Base-by-base conservation (phyloP, 805 yeast genomes). In the Metschnikowia lochheadii region DNA sequence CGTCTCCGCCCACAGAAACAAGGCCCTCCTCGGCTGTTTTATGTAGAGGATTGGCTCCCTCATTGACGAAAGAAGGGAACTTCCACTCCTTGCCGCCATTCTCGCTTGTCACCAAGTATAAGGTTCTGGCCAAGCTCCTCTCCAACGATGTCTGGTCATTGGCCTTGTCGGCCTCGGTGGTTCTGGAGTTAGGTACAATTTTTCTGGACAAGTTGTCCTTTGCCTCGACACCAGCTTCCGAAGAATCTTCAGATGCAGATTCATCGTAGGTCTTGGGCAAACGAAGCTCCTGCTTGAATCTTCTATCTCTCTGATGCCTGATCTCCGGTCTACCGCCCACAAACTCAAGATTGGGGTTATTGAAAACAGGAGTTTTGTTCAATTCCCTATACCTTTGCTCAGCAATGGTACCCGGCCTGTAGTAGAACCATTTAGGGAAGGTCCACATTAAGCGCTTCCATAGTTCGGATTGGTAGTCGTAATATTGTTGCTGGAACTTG, bases 381-480 rank as follows among this genome's bases (percentile, higher is more conserved):
- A 85, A 84, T 59, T 82, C 81, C 48, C 84, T 70, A 69, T 82
- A 92, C 59, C 81, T 81, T 64, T 89, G 87, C 65, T 89, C 96
- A 3, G 96, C 82, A 54, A 94, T 75, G 1, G 97, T 85, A 54
- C 98, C 98, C 60, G 81, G 84, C 63, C 86, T 88, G 73, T 84
- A 94, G 72, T 91, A 94, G 65, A 83, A 91, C 80, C 89, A 89
- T 59, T 85, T 83, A 5, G 99, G 98, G 68, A 94, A 94, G 0
- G 98, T 90, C 96, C 97, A 90, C 96, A 91, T 90, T 58, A 94
- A 76, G 61, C 98, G 80, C 63, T 84, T 84, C 75, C 90, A 91
- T 49, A 94, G 76, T 66, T 88, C 96, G 46, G 82, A 80, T 68
- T 91, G 96, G 66, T 94, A 94, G 48, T 82, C 74, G 65, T 86